Conservation (phyloP, 768 basidiomycete genomes). For the Suillus clintonianus region DNA sequence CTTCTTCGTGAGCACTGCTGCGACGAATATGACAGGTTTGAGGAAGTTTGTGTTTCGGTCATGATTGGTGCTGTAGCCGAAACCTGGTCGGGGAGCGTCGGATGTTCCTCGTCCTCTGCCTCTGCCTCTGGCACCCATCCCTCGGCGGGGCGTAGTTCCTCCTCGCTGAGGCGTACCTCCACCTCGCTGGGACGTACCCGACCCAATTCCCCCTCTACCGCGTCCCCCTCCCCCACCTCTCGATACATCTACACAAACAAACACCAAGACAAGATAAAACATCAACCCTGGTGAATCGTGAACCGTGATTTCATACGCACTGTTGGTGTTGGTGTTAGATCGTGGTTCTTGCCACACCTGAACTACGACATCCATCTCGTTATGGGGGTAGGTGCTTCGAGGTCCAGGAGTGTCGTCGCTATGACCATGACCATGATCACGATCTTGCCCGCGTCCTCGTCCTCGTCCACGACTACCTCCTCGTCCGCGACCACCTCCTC, state of each 20-base stretch:
- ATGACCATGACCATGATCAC: not conserved
- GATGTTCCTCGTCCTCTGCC: slow-evolving; percentile 24
- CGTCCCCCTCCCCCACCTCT: not conserved
- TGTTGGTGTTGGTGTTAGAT: not conserved
- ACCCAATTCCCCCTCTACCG: slow-evolving; percentile 2
- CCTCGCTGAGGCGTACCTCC: not conserved
- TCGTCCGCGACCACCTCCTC: not conserved
- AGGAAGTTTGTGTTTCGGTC: too few species aligned
- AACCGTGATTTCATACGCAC: slow-evolving; percentile 22
- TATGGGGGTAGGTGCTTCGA: slow-evolving; percentile 20
- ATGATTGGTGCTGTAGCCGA: slow-evolving; percentile 9
- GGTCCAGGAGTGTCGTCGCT: not conserved
- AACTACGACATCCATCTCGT: slow-evolving; percentile 24
- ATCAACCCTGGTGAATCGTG: not conserved
- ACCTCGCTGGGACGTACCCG: not conserved
- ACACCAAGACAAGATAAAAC: slow-evolving; percentile 9
- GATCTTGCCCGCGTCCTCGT: slow-evolving; percentile 3
- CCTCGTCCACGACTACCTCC: slow-evolving; percentile 20
- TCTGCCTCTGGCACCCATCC: slow-evolving; percentile 13
- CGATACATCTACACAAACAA: slow-evolving; percentile 5
- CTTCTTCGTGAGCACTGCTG: slow-evolving; percentile 50
- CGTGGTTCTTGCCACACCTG: slow-evolving; percentile 23
- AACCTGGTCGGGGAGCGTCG: slow-evolving; percentile 4
- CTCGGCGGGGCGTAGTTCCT: slow-evolving; percentile 2
- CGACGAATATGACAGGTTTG: slow-evolving; percentile 71